Evolutionary conservation across 768 basidiomycete genomes (phyloP).

Genomic region (Suillus fuscotomentosus): DNA sequence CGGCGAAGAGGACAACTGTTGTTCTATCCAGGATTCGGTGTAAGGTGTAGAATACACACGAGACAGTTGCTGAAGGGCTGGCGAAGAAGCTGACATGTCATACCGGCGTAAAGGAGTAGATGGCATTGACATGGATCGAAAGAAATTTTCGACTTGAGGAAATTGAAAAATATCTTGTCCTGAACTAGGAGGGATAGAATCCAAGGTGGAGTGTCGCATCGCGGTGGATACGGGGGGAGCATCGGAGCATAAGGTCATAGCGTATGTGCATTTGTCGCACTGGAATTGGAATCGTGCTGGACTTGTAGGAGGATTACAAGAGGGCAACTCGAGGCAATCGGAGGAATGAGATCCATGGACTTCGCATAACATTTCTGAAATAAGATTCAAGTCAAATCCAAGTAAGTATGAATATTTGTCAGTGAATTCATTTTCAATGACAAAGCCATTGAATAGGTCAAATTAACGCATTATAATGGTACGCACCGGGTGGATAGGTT

Average conservation of each 20-base stretch:
- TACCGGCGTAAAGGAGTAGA: conserved; percentile 12
- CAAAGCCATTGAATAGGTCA: neutral
- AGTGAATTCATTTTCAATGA: neutral
- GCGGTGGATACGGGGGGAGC: neutral
- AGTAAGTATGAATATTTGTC: neutral
- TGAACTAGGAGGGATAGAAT: neutral
- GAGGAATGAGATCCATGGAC: neutral
- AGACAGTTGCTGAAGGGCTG: neutral
- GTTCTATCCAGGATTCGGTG: conserved; percentile 5
- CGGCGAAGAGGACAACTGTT: conserved; percentile 23
- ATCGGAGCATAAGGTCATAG: neutral
- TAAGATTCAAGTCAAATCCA: neutral
- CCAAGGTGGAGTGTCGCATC: neutral
- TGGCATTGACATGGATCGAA: conserved; percentile 2
- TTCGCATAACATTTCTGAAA: neutral
- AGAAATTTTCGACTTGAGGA: neutral
- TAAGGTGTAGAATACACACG: neutral
- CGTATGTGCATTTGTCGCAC: neutral
- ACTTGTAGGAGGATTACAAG: neutral
- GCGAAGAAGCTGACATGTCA: neutral
- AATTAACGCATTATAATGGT: neutral
- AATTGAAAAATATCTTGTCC: neutral
- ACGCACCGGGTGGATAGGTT: neutral
- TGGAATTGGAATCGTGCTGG: neutral
- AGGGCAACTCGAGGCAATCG: neutral